Evolutionary conservation across 2,329 filamentous ascomycete genomes (phyloP), one percentile per base, ranked within the genome.

Genomic region (Hymenoscyphus infarciens): DNA sequence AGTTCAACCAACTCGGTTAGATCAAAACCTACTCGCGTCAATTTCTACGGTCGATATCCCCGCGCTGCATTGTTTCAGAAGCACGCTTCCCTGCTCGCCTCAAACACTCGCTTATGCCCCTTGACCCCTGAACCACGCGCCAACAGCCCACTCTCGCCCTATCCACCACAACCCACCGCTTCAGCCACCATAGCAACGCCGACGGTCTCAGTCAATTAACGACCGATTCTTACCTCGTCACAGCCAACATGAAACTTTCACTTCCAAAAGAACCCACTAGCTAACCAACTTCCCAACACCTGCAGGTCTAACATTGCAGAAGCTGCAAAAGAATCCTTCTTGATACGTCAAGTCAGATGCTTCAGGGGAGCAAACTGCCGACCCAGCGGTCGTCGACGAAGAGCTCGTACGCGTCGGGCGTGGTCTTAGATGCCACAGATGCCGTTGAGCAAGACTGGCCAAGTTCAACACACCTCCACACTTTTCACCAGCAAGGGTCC

Each of bases 211-310:
- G 60, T 63, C 67, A 65, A 69, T 66, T 65, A 66, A 65, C 65
- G 61, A 63, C 63, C 54, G 38, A 52, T 64, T 56, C 62, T 64
- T 64, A 66, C 67, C 45, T 55, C 66, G 66, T 57, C 55, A 63
- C 63, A 49, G 56, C 65, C 66, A 67, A 66, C 57, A 31, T 71
- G 69, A 71, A 71, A 71, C 69, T 65, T 64, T 68, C 58, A 56
- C 59, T 60, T 64, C 52, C 29, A 59, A 54, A 31, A 38, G 27
- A 42, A 25, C 45, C 57, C 57, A 29, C 53, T 52, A 33, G 16
- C 27, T 29, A 4, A 35, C 60, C 60, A 57, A 35, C 31, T 62
- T 62, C 35, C 55, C 55, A 39, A 35, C 38, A 54, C 56, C 45
- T 57, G 60, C 60, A 62, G 58, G 55, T 49, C 60, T 56, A 59